These are phyloP conservation scores for Spathaspora arborariae DNA, from an alignment of 805 yeast genomes.

Conservation along the genomic window DNA sequence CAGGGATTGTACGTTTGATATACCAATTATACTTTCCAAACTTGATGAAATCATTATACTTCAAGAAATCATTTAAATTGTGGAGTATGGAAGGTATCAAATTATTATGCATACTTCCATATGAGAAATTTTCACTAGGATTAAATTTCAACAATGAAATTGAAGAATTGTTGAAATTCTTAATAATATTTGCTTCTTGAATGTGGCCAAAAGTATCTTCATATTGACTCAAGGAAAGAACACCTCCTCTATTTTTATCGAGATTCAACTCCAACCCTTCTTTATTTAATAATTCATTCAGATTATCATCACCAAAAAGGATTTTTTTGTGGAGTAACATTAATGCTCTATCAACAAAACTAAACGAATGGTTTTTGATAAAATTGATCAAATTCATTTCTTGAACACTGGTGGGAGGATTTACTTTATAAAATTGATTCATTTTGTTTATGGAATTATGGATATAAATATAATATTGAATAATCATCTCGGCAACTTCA, in stretches of 20 bases:
- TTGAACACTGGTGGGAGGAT: constrained; percentile 35
- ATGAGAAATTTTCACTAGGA: constrained; percentile 40
- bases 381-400: constrained; percentile 45
- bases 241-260: constrained; percentile 17
- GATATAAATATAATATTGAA: constrained; percentile 47
- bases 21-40: constrained; percentile 60
- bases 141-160: constrained; percentile 34
- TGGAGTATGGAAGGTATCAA: constrained; percentile 55
- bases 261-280: not conserved
- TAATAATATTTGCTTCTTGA: constrained; percentile 36
- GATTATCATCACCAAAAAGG: constrained; percentile 28
- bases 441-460: constrained; percentile 44
- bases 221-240: constrained; percentile 29
- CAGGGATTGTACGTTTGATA: constrained; percentile 55
- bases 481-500: constrained; percentile 45
- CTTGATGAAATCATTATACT: constrained; percentile 48
- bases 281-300: not conserved
- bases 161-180: constrained; percentile 33
- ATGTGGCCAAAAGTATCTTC: constrained; percentile 39
- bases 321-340: constrained; percentile 42
- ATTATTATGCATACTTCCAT: constrained; percentile 49
- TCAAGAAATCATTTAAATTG: constrained; percentile 51
- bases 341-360: constrained; percentile 53
- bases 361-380: constrained; percentile 45
- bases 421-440: constrained; percentile 27